These are phyloP conservation scores for Boletus fagicola DNA, from an alignment of 768 basidiomycete genomes.

Conservation along the genomic window DNA sequence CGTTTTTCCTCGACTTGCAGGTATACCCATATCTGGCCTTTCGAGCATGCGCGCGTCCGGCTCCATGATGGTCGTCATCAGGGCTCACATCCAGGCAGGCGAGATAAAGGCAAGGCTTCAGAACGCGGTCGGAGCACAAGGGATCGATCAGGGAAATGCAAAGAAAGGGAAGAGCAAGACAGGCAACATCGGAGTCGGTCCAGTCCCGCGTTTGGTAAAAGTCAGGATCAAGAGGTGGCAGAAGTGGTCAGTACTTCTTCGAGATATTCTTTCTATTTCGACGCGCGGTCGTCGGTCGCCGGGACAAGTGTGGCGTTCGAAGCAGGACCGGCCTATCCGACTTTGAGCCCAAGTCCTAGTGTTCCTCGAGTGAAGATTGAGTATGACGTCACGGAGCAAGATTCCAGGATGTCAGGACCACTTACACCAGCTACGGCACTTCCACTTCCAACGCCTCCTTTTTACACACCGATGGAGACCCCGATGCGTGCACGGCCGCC, in stretches of 20 bases:
- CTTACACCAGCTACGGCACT: conserved; percentile 22
- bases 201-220: conserved; percentile 14
- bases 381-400: conserved; percentile 23
- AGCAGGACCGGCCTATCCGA: background rate
- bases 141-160: conserved; percentile 9
- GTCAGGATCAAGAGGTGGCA: background rate
- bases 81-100: conserved; percentile 29
- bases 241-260: background rate
- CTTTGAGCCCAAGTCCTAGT: background rate
- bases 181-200: conserved; percentile 22
- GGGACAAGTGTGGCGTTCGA: background rate
- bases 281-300: background rate
- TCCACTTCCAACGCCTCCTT: conserved; percentile 24
- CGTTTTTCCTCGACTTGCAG: conserved; percentile 36
- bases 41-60: conserved; percentile 89
- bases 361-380: conserved; percentile 25
- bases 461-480: conserved; percentile 30
- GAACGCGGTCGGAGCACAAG: conserved; percentile 17
- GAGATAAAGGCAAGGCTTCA: conserved; percentile 18
- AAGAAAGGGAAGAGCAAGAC: conserved; percentile 8
- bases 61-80: conserved; percentile 43
- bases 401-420: conserved; percentile 20
- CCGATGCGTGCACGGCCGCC: conserved; percentile 16
- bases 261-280: conserved; percentile 10
- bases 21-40: conserved; percentile 97